Base-by-base conservation (phyloP, 2,329 filamentous ascomycete genomes). In the Corynespora cassiicola region DNA sequence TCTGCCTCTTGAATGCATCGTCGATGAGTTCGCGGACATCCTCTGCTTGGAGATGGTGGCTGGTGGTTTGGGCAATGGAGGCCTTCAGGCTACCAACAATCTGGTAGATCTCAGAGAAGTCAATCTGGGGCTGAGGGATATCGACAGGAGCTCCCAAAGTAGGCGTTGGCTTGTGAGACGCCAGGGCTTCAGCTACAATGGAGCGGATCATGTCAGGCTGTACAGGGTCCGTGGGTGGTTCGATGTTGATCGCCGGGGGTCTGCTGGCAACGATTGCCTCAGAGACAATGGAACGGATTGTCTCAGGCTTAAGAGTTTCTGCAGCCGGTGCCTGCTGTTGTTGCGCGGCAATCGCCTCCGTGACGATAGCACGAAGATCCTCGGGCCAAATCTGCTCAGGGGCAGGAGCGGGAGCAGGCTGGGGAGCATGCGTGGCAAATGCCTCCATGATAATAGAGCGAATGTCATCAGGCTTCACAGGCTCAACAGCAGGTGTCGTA, bases 341-440 rank as follows among this genome's bases (percentile, higher is more conserved):
- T 28, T 69, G 73, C 29, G 70, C 61, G 12, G 70, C 64, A 19
- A 96, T 69, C 2, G 85, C 86, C 53, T 88, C 82, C 8, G 88
- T 65, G 9, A 77, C 63, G 25, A 71, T 70, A 14, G 61, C 54
- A 45, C 70, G 74, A 53, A 97, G 87, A 28, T 58, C 56, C 24
- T 64, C 61, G 7, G 57, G 60, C 52, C 53, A 54, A 26, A 65
- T 61, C 20, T 59, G 61, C 41, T 61, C 60, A 7, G 54, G 54
- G 4, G 54, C 54, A 20, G 58, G 52, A 17, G 51, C 30, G n/a
- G 55, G 49, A 27, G 45, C 11, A 19, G 57, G 49, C 24, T 54
- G 54, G 36, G 58, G 58, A 40, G 51, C 56, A 37, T 63, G 58
- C 6, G 53, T 56, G 12, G 51, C 54, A 26, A 65, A 58, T 7